Evolutionary conservation across 176 grass and related monocot genomes (phyloP), one percentile per base, ranked within the genome.

Genomic region (Phragmites australis): DNA sequence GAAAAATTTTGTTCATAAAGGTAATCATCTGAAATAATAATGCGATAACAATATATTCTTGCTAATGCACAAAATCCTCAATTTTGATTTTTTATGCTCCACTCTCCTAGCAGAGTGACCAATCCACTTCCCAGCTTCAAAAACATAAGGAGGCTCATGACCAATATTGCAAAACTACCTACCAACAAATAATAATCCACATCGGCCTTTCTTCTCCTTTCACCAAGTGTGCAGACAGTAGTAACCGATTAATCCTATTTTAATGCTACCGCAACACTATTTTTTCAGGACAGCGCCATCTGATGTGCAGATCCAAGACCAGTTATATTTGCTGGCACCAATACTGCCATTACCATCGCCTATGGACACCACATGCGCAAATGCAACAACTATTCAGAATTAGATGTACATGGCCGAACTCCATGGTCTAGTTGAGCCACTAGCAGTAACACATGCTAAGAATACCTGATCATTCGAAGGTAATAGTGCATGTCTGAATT

Each of bases 11-110:
- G 34, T 74, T 43, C 9, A 29, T 41, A 62, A 41, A 62, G 0
- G 15, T 13, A 62, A 62, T 54, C 31, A 56, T 71, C 58, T 27
- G 4, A 83, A 65, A 65, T 53, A 66, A 15, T 74, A 45, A 32
- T 29, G 6, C 10, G 52, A 43, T 16, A 81, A 16, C 14, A 16
- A 65, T 54, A 40, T 22, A 52, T 22, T 23, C 7, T 59, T 58
- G 13, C 26, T 25, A 65, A 6, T 17, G 44, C 44, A 26, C 21
- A 62, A 50, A 62, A 19, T 61, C 19, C 13, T 30, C n/a, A 43
- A 25, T 32, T 31, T 59, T 45, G 8, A 40, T 66, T 80, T 80
- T 80, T 68, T 49, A 55, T 12, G 29, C 11, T 70, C 17, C 18
- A 42, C 29, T 19, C 45, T 71, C 26, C 44, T 70, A 8, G 16